These are phyloP conservation scores for Fusarium globosum DNA, from an alignment of 2,329 filamentous ascomycete genomes.

Conservation along the genomic window DNA sequence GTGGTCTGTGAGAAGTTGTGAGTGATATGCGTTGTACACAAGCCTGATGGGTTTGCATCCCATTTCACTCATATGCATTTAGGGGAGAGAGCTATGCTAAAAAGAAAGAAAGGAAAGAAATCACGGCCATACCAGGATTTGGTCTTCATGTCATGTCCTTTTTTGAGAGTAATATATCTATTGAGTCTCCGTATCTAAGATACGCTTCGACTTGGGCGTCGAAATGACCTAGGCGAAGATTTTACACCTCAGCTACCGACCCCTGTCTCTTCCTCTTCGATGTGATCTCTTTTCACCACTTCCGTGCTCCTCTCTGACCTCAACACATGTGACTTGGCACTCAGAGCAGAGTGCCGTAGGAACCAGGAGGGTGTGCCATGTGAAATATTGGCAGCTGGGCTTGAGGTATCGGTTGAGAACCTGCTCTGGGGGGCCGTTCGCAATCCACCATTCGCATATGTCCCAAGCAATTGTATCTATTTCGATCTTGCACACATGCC, in stretches of 20 bases:
- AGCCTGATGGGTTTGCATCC: neutral
- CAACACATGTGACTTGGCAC: conserved; percentile 28
- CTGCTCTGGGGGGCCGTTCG: conserved; percentile 42
- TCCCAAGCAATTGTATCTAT: conserved; percentile 40
- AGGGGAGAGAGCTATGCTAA: neutral
- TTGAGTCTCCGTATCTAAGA: neutral
- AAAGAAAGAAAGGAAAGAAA: too few relatives aligned
- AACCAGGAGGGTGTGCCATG: conserved; percentile 38
- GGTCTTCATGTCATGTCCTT: neutral
- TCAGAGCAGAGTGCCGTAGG: conserved; percentile 23
- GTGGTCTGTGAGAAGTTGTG: neutral
- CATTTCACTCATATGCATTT: neutral
- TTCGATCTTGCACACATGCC: conserved; percentile 38
- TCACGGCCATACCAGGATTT: neutral
- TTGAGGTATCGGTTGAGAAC: conserved; percentile 44
- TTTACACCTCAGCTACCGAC: neutral
- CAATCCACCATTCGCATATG: conserved; percentile 44
- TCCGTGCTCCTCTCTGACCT: neutral
- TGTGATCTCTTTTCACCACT: conserved; percentile 9
- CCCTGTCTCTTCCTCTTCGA: neutral
- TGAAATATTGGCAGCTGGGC: conserved; percentile 39
- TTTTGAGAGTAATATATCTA: neutral
- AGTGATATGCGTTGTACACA: neutral
- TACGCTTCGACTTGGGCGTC: neutral
- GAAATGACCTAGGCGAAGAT: neutral